Conservation (phyloP, 2,329 filamentous ascomycete genomes). For the Amesomyces nigricolor region DNA sequence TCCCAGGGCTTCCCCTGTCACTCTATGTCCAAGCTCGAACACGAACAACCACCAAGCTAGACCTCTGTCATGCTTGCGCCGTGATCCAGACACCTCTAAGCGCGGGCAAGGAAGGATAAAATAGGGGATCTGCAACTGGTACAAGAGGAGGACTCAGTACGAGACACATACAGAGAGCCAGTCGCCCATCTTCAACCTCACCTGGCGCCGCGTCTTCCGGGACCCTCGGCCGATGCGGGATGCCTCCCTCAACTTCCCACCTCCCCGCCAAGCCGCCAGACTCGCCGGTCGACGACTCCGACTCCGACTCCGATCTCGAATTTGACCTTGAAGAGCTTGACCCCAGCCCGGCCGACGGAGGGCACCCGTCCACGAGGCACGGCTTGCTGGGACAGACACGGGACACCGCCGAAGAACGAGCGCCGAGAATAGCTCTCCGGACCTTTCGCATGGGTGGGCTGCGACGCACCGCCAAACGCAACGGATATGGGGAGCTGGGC, state of each 20-base stretch:
- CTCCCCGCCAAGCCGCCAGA: conserved; percentile 57
- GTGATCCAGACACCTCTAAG: too few species aligned
- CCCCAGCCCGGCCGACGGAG: conserved; percentile 43
- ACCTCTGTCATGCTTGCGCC: too few species aligned
- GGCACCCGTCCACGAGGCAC: conserved; percentile 30
- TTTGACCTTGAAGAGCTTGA: conserved; percentile 77
- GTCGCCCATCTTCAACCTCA: neutral
- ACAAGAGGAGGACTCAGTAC: too few species aligned
- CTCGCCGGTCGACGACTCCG: conserved; percentile 62
- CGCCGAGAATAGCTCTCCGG: conserved; percentile 63
- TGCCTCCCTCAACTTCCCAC: conserved; percentile 51
- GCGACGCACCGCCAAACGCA: conserved; percentile 51
- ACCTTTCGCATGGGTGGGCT: conserved; percentile 62
- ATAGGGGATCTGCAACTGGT: too few species aligned
- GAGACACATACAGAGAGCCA: too few species aligned
- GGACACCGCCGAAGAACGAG: conserved; percentile 43
- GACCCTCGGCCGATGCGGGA: conserved; percentile 27
- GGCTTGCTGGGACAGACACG: conserved; percentile 46
- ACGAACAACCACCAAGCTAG: too few species aligned
- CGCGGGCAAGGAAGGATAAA: too few species aligned
- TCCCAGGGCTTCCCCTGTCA: too few species aligned
- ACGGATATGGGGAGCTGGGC: conserved; percentile 56
- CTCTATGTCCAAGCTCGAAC: too few species aligned
- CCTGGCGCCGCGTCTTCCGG: neutral
- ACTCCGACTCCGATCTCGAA: conserved; percentile 73